Evolutionary conservation across 106 monocot genomes (phyloP), one percentile per base, ranked within the genome.

Genomic region (Acorus gramineus): DNA sequence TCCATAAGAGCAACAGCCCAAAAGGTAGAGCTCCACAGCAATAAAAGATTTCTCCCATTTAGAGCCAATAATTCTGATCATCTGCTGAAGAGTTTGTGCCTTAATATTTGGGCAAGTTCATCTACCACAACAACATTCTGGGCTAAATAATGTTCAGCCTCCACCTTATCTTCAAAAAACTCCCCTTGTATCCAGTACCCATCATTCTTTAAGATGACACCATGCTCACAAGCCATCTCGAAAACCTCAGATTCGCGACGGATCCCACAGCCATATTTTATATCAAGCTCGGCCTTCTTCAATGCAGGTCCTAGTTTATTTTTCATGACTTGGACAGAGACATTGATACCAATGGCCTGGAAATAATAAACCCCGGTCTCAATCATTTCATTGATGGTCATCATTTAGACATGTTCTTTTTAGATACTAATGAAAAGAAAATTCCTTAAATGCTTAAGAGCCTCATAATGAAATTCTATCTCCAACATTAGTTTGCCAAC

Each of bases 311-410:
- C 78, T 51, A 93, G 42, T 72, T 89, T 93, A 56, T 93, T 89
- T 82, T 93, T 93, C 14, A 84, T 70, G 11, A 93, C 63, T 69
- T 93, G 78, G 53, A 89, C 86, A 42, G 77, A 69, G 69, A 93
- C 70, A 66, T 70, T 48, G 48, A 93, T 73, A 42, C 89, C 93
- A 56, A 79, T 82, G 42, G 80, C 67, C 92, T 92, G 76, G 48
- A 55, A 57, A 28, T 52, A 6, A 67, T 10, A 47, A 77, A 11
- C 28, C 28, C 28, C 28, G 28, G 28, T 28, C 28, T 28, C 28
- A 28, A 28, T 28, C 28, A 28, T 28, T 28, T 28, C 28, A 1
- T 28, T 28, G 28, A 28, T 28, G 28, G 28, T 28, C 28, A 28
- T 28, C 28, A 28, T 28, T 28, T 28, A 28, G 28, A 1, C 28